phyloP scores from a whole-genome alignment of 257 asterid genomes.

The Solanum paucissectum region DNA sequence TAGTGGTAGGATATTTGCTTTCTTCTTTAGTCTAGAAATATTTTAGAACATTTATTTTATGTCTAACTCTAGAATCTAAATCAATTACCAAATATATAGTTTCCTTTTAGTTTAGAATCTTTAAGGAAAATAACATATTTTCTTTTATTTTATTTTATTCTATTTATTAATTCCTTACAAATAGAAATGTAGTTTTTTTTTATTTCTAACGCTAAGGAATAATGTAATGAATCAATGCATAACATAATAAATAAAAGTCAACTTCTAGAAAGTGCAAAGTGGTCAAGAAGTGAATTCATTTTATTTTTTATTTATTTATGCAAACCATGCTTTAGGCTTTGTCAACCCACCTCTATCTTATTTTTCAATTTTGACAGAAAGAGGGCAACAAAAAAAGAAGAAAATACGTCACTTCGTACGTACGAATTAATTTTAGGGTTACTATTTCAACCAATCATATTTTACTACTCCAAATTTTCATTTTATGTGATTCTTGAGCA shows the following conservation, averaged over 20 bases:
- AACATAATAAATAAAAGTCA: neutral
- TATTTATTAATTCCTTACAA: neutral
- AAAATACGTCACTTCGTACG: neutral
- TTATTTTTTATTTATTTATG: neutral
- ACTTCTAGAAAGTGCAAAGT: neutral
- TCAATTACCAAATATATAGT: neutral
- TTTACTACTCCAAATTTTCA: no score
- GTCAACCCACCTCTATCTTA: neutral
- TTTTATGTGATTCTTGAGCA: no score
- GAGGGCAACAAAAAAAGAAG: neutral
- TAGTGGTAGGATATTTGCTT: neutral
- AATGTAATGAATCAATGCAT: neutral
- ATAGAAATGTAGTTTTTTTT: neutral
- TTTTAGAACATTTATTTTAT: neutral
- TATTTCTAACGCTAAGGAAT: neutral
- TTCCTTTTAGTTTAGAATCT: neutral
- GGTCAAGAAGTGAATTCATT: neutral
- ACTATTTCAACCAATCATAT: neutral
- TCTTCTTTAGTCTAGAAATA: neutral
- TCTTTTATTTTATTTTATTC: neutral
- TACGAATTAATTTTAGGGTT: neutral
- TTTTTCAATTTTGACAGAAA: neutral
- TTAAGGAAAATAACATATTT: neutral
- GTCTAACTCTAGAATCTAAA: neutral
- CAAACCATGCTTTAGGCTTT: neutral